Evolutionary conservation across 345 rosid species (phyloP).

Genomic region (Eucalyptus pauciflora): DNA sequence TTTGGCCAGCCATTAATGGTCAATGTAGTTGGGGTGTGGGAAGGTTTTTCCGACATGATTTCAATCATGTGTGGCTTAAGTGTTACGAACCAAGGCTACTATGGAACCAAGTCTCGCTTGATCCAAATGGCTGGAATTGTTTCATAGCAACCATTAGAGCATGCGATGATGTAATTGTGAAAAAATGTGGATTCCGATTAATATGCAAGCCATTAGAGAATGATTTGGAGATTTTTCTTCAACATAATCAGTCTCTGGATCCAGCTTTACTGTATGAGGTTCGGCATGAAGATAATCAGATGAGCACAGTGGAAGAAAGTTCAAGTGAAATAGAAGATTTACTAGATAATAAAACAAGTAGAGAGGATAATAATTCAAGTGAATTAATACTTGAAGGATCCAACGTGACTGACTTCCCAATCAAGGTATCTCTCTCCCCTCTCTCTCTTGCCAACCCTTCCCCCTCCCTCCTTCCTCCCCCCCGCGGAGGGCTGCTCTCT

Average conservation of each 20-base stretch:
- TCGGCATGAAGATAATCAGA: no score
- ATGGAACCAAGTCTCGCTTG: rapidly evolving
- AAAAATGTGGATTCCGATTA: neutral
- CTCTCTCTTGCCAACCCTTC: neutral
- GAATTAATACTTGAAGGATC: neutral
- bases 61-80: rapidly evolving
- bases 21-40: rapidly evolving
- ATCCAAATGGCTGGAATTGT: neutral
- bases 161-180: rapidly evolving
- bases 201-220: neutral
- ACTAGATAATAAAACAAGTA: neutral
- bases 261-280: no score
- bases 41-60: rapidly evolving
- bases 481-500: no score
- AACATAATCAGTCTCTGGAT: no score
- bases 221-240: neutral
- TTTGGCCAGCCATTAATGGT: no score
- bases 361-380: neutral
- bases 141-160: neutral
- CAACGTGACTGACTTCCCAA: neutral
- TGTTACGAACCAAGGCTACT: neutral
- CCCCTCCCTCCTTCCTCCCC: no score
- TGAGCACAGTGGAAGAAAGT: neutral
- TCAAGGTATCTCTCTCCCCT: neutral
- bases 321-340: neutral